phyloP scores from a whole-genome alignment of 2,329 filamentous ascomycete species.

The Phyllosticta paracitricarpa region DNA sequence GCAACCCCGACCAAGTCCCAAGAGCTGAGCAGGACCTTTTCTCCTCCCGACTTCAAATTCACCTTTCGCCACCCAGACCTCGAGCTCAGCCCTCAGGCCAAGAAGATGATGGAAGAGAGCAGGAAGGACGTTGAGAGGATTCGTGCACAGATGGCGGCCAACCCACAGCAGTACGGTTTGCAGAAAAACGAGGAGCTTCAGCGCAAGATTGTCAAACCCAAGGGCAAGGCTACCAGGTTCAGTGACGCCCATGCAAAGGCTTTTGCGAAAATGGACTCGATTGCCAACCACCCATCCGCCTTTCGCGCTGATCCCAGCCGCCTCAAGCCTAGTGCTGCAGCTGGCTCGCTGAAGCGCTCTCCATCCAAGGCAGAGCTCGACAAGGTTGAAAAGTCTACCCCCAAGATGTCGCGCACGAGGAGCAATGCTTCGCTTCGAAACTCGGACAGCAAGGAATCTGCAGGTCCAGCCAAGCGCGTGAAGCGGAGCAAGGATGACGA shows the following conservation, averaged over 20 bases:
- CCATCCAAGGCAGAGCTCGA: slow-evolving; percentile 54
- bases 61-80: slow-evolving; percentile 47
- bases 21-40: slow-evolving; percentile 12
- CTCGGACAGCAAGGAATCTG: slow-evolving; percentile 22
- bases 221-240: slow-evolving; percentile 67
- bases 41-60: slow-evolving; percentile 53
- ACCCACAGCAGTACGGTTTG: slow-evolving; percentile 35
- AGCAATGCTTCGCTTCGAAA: slow-evolving; percentile 18
- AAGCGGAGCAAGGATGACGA: slow-evolving; percentile 61
- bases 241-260: slow-evolving; percentile 77
- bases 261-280: slow-evolving; percentile 98
- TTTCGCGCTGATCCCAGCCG: slow-evolving; percentile 53
- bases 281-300: slow-evolving; percentile 72
- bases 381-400: slow-evolving; percentile 41
- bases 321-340: slow-evolving; percentile 35
- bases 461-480: slow-evolving; percentile 53
- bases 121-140: slow-evolving; percentile 62
- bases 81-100: slow-evolving; percentile 51
- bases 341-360: slow-evolving; percentile 25
- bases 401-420: slow-evolving; percentile 29
- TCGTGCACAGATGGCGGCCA: slow-evolving; percentile 55
- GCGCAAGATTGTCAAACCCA: slow-evolving; percentile 71
- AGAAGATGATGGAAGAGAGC: slow-evolving; percentile 54
- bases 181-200: slow-evolving; percentile 33
- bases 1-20: slow-evolving; percentile 53